Evolutionary conservation across 345 rosid species (phyloP), one percentile per base, ranked within the genome.

Genomic region (Salix suchowensis): DNA sequence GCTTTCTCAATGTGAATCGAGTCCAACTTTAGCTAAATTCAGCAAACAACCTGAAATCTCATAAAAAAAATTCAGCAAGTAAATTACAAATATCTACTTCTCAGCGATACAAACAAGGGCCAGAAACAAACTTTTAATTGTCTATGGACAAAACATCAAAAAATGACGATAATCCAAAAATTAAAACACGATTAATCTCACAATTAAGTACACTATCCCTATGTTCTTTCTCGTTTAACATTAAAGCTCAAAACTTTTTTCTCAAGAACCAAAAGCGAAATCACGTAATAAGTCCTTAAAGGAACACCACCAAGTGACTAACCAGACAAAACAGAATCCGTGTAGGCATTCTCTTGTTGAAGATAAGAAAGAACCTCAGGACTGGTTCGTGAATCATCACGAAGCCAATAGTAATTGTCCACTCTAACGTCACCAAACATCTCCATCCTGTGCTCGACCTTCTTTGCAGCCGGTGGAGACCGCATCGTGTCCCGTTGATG

Each of bases 341-440:
- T 85, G 84, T 90, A 95, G 36, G 64, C 83, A 50, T 95, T 93
- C 79, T 95, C 98, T 76, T 86, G 86, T 32, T 81, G 78, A 62
- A 95, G 92, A 67, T 95, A 73, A 78, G 93, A 81, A 46, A 93
- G 78, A 74, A 93, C 77, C 1, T 89, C 88, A 64, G 91, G 84
- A 75, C 87, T 65, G 58, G 89, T 72, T 81, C 98, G 96, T 61
- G 98, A 88, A 77, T 95, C 98, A 42, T 95, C 97, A 15, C 97
- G 97, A 16, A 95, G 97, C 98, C 97, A 93, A 88, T 94, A 92
- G 85, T 94, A 88, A 71, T 89, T 85, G 76, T 94, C 98, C 4
- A 88, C 77, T 76, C 98, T 87, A 40, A 86, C 83, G 73, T 95
- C 97, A 9, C 94, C 92, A 77, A 93, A 91, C 91, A 90, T 21